A percentile compares a stretch with the other conserved stretches of the same genome.
phyloP scores from a whole-genome alignment of 768 basidiomycete genomes.

The Boletus subcaerulescens region DNA sequence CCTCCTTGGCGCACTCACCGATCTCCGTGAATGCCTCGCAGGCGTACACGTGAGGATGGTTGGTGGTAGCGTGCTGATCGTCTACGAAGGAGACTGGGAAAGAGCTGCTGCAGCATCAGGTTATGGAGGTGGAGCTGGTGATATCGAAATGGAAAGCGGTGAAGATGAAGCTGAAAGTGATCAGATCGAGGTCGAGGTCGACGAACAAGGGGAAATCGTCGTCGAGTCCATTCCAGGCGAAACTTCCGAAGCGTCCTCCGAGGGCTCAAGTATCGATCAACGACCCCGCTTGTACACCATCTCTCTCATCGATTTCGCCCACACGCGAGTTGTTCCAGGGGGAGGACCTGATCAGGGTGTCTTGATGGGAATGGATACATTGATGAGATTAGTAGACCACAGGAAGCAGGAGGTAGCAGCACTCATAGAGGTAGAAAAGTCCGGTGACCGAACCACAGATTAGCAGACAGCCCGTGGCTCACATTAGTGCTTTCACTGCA shows the following conservation, averaged over 20 bases:
- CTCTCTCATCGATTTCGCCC: slow-evolving; percentile 93
- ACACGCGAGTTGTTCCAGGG: slow-evolving; percentile 66
- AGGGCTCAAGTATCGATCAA: slow-evolving; percentile 33
- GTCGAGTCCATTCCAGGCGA: slow-evolving; percentile 18
- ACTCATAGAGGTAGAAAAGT: neutral
- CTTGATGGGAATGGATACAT: slow-evolving; percentile 66
- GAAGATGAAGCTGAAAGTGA: slow-evolving; percentile 39
- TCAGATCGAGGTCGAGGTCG: slow-evolving; percentile 36
- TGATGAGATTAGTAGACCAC: slow-evolving; percentile 57
- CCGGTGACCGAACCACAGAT: neutral
- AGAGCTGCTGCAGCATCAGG: slow-evolving; percentile 33
- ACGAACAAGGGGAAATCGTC: slow-evolving; percentile 25
- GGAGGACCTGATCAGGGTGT: slow-evolving; percentile 80
- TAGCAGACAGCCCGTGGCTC: neutral
- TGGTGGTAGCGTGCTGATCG: slow-evolving; percentile 74
- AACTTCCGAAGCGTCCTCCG: slow-evolving; percentile 28
- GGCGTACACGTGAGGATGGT: slow-evolving; percentile 73
- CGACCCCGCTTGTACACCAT: slow-evolving; percentile 45
- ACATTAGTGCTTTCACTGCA: neutral
- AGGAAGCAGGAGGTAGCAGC: slow-evolving; percentile 46
- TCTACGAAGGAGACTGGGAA: slow-evolving; percentile 67
- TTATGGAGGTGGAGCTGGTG: slow-evolving; percentile 34
- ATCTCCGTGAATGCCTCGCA: slow-evolving; percentile 49
- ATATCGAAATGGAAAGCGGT: slow-evolving; percentile 25
- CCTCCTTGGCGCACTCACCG: slow-evolving; percentile 50